These are phyloP conservation scores for Schizopora paradoxa DNA, from an alignment of 1,284 basidiomycete species.

Conservation along the genomic window DNA sequence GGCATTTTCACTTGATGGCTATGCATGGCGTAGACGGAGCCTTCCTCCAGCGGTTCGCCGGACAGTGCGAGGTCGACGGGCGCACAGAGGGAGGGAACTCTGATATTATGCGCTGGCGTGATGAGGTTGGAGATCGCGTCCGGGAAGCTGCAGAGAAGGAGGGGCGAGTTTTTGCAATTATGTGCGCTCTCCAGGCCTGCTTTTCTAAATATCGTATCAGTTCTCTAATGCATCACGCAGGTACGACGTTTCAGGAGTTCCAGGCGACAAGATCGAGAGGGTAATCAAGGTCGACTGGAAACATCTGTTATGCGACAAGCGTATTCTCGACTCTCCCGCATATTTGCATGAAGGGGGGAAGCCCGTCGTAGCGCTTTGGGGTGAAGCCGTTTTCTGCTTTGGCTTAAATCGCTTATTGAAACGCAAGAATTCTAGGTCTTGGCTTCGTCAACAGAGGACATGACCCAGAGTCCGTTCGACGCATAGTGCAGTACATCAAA, in stretches of 20 bases:
- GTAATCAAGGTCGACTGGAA: conserved; percentile 64
- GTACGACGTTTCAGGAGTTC: conserved; percentile 71
- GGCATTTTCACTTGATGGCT: conserved; percentile 82
- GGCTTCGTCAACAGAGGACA: conserved; percentile 61
- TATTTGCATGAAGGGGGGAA: conserved; percentile 63
- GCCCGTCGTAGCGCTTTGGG: conserved; percentile 68
- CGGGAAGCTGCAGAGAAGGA: conserved; percentile 69
- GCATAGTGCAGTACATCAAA: conserved; percentile 50
- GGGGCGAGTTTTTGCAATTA: conserved; percentile 71
- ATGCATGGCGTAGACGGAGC: conserved; percentile 69
- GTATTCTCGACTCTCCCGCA: conserved; percentile 60
- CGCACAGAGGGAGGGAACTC: conserved; percentile 36
- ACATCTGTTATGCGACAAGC: conserved; percentile 56
- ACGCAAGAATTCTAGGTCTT: conserved; percentile 39
- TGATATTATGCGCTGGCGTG: conserved; percentile 53
- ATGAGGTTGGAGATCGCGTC: conserved; percentile 67
- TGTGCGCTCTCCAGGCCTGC: conserved; percentile 42
- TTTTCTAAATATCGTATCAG: conserved; percentile 4
- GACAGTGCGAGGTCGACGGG: conserved; percentile 51
- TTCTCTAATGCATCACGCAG: conserved; percentile 34
- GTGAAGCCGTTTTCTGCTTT: conserved; percentile 29
- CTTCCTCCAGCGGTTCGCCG: conserved; percentile 69
- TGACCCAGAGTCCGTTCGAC: conserved; percentile 51
- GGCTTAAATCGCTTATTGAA: background rate
- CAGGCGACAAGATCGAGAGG: conserved; percentile 50